Conservation (phyloP, 441 rosid species). For the Codiaeum variegatum region DNA sequence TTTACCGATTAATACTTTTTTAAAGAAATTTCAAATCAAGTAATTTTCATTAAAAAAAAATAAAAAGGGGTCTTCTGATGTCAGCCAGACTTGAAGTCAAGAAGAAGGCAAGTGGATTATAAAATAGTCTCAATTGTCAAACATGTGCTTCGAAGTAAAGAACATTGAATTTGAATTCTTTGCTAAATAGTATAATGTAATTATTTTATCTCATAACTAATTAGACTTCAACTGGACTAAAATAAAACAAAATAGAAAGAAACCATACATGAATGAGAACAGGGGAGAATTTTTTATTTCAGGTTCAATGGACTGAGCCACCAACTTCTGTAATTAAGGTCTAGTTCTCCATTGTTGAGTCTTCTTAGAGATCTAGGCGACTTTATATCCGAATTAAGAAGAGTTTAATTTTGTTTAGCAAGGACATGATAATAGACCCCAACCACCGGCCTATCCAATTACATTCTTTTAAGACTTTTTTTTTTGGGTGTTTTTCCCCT, state of each 20-base stretch:
- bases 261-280: conserved; percentile 32
- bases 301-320: conserved; percentile 38
- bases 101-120: conserved; percentile 3
- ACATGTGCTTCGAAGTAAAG: conserved; percentile 23
- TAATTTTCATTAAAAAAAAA: too few relatives aligned
- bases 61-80: background rate
- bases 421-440: conserved; percentile 14
- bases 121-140: background rate
- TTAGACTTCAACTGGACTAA: background rate
- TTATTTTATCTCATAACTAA: background rate
- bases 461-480: background rate
- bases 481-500: background rate
- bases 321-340: conserved; percentile 3
- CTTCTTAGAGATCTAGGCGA: conserved; percentile 6
- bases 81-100: conserved; percentile 20
- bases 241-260: background rate
- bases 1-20: too few relatives aligned
- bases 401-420: background rate
- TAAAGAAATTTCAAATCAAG: background rate
- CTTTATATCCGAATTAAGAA: background rate
- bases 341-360: background rate
- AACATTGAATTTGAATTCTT: conserved; percentile 9
- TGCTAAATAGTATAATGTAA: background rate
- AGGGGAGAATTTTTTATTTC: conserved; percentile 8
- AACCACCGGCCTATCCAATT: conserved; percentile 1